phyloP scores from a whole-genome alignment of 139 green algal genomes.

The Chlamydomonas schloesseri region DNA sequence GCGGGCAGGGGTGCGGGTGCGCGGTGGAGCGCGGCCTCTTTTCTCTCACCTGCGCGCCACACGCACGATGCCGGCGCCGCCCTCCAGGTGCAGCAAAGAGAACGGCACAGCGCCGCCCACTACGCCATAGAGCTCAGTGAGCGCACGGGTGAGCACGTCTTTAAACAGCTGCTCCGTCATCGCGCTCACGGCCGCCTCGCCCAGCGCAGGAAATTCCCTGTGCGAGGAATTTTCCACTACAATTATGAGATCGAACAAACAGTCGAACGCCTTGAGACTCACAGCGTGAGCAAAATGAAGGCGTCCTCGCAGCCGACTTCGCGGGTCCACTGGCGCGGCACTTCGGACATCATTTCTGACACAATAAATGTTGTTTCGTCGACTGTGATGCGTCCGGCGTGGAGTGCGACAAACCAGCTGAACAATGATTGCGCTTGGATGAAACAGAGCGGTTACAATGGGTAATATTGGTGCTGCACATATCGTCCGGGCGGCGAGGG shows the following conservation, averaged over 20 bases:
- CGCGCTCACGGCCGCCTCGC: not conserved
- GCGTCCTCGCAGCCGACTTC: slow-evolving; percentile 1
- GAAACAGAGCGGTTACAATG: too few relatives aligned
- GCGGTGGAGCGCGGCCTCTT: too few relatives aligned
- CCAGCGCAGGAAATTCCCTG: slow-evolving; percentile 16
- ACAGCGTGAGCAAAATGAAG: slow-evolving; percentile 14
- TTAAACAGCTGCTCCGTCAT: slow-evolving; percentile 27
- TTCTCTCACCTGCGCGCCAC: slow-evolving; percentile 19
- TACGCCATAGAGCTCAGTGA: slow-evolving; percentile 7
- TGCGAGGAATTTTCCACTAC: not conserved
- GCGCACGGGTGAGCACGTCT: not conserved
- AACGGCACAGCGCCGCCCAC: slow-evolving; percentile 25
- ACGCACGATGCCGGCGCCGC: not conserved
- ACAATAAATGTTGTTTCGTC: too few relatives aligned
- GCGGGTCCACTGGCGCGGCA: slow-evolving; percentile 16
- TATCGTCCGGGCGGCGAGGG: too few relatives aligned
- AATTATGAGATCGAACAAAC: too few relatives aligned
- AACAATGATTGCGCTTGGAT: too few relatives aligned
- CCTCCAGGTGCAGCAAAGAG: not conserved
- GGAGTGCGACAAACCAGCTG: too few relatives aligned
- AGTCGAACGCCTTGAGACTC: not conserved
- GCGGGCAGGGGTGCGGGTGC: too few relatives aligned
- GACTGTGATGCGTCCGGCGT: too few relatives aligned
- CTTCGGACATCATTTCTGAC: too few relatives aligned
- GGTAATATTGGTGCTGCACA: too few relatives aligned